Evolutionary conservation across 2,329 filamentous ascomycete species (phyloP).

Genomic region (Helicocarpus griseus): DNA sequence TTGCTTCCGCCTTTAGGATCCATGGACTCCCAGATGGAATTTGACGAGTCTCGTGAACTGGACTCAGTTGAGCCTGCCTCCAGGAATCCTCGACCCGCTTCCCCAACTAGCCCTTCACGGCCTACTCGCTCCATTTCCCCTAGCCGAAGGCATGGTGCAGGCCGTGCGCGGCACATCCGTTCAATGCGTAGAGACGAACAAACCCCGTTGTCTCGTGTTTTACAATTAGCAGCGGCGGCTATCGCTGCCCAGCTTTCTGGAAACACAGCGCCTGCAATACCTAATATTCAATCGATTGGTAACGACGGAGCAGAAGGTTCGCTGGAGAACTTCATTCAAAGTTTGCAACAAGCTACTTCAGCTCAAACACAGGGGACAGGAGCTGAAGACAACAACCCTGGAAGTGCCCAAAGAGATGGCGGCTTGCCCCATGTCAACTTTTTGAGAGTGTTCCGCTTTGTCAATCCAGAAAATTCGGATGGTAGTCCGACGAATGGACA

Average conservation of each 20-base stretch:
- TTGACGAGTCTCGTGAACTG: conserved; percentile 31
- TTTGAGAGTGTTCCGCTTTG: conserved; percentile 59
- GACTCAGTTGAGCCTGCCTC: conserved; percentile 34
- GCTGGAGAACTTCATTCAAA: conserved; percentile 54
- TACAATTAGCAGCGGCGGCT: conserved; percentile 54
- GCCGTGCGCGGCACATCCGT: conserved; percentile 46
- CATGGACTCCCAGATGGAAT: conserved; percentile 33
- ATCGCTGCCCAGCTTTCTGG: conserved; percentile 57
- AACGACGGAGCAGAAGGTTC: conserved; percentile 51
- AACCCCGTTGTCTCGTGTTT: conserved; percentile 50
- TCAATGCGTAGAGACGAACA: conserved; percentile 49
- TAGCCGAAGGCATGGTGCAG: conserved; percentile 30
- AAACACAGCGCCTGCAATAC: conserved; percentile 45
- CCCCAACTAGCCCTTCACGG: conserved; percentile 18
- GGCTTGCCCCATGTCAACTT: conserved; percentile 53
- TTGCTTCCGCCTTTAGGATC: conserved; percentile 27
- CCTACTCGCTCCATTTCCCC: conserved; percentile 23
- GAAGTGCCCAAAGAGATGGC: conserved; percentile 24
- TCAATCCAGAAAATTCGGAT: conserved; percentile 38
- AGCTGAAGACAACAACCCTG: conserved; percentile 17
- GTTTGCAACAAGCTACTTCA: conserved; percentile 53
- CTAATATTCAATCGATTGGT: conserved; percentile 46
- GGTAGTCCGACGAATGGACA: conserved; percentile 14
- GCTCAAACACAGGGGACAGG: conserved; percentile 38
- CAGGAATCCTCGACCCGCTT: conserved; percentile 18